Conservation (phyloP, 345 rosid species). For the Gossypium turneri region DNA sequence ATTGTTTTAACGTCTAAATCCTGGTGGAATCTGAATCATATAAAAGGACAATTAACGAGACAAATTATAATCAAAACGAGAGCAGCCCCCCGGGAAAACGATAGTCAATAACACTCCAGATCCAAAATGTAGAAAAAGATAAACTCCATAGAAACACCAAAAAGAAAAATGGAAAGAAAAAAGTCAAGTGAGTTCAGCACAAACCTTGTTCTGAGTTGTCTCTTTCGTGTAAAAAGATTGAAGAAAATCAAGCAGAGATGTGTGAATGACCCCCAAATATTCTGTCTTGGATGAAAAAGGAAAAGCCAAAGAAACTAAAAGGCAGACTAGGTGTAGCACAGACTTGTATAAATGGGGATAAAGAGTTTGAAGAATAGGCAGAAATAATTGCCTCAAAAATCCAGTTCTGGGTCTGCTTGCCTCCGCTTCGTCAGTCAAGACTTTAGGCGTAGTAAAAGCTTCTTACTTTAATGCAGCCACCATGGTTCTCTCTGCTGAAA, state of each 20-base stretch:
- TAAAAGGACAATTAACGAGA: conserved; percentile 34
- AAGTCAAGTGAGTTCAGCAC: background rate
- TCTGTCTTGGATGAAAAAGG: too few relatives aligned
- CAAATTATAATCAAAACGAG: conserved; percentile 20
- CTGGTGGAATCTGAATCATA: conserved; percentile 38
- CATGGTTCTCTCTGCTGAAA: conserved; percentile 11
- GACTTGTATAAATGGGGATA: background rate
- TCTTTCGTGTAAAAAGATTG: conserved; percentile 24
- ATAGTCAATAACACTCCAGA: conserved; percentile 31
- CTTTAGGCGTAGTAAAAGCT: conserved; percentile 1
- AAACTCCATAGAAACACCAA: background rate
- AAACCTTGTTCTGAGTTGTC: conserved; percentile 29
- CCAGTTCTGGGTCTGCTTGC: conserved; percentile 7
- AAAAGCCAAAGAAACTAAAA: too few relatives aligned
- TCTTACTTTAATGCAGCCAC: conserved; percentile 30
- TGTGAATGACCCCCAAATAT: background rate
- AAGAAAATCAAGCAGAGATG: conserved; percentile 18
- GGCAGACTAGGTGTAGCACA: background rate
- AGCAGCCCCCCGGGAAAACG: conserved; percentile 28
- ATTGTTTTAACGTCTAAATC: conserved; percentile 41
- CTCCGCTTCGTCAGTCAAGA: background rate
- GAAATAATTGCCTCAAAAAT: conserved; percentile 18
- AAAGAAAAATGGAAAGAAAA: background rate
- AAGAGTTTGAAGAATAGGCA: conserved; percentile 18
- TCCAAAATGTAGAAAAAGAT: conserved; percentile 15